phyloP scores from a whole-genome alignment of 805 yeast genomes.

The Candida michaelii region DNA sequence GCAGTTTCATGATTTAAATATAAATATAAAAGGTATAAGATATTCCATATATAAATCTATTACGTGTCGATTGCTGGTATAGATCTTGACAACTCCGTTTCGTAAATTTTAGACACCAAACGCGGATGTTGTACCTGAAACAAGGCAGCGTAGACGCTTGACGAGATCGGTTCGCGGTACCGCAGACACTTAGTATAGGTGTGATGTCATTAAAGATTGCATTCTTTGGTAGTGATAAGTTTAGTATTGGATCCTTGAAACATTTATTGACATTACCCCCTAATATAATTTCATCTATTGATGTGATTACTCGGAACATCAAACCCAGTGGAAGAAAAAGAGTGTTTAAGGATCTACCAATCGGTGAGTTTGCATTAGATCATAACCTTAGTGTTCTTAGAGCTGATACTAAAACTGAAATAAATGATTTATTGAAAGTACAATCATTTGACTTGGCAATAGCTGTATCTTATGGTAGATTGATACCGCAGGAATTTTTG shows the following conservation, averaged over 20 bases:
- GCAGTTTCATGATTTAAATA: constrained; percentile 15
- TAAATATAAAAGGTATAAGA: too few species aligned
- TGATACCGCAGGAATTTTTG: constrained; percentile 69
- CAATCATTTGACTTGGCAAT: constrained; percentile 59
- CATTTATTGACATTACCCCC: background rate
- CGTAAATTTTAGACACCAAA: background rate
- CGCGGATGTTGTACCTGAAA: background rate
- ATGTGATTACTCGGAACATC: constrained; percentile 62
- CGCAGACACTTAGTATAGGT: too few species aligned
- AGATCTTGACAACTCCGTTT: background rate
- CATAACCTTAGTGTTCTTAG: constrained; percentile 40
- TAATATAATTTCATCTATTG: constrained; percentile 31
- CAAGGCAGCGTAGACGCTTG: too few species aligned
- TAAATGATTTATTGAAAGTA: constrained; percentile 19
- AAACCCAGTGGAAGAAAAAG: constrained; percentile 63
- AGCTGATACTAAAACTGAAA: constrained; percentile 52
- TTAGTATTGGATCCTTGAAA: constrained; percentile 57
- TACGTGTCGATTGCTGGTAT: background rate
- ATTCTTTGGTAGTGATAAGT: constrained; percentile 77
- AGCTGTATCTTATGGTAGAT: constrained; percentile 89
- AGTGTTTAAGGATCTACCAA: constrained; percentile 50
- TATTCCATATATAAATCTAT: too few species aligned
- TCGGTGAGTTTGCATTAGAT: constrained; percentile 40
- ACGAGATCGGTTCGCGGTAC: too few species aligned
- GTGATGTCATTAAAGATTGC: constrained; percentile 30